Evolutionary conservation across 768 basidiomycete species (phyloP), one percentile per base, ranked within the genome.

Genomic region (Lentinula boryana): DNA sequence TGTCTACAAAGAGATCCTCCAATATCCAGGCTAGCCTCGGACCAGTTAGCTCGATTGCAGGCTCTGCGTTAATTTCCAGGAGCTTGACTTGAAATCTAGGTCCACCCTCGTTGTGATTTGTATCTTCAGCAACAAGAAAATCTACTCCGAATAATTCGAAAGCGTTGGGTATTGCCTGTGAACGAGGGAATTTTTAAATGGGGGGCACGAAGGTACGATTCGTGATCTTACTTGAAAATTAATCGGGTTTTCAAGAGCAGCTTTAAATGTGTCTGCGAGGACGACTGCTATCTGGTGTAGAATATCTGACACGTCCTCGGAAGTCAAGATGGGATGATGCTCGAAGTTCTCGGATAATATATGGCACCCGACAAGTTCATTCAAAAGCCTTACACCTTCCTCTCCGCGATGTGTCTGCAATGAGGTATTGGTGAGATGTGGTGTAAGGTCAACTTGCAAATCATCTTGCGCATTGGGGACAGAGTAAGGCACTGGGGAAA

Each of bases 111-210:
- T 56, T 64, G 13, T 58, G 40, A 18, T 52, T 58, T 54, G 64
- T n/a, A 64, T 63, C 66, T 67, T 83, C 82, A 56, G 80, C 80
- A 61, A 98, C 81, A 13, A 98, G 77, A 62, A 99, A 89, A 71
- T 99, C 97, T n/a, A 91, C 82, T 0, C 97, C 97, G 68, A 88
- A 98, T 15, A 98, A 82, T 70, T 98, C 96, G 68, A 98, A 98
- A 0, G 91, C 93, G 69, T 98, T 98, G 1, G 91, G 87, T 21
- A 94, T 70, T 1, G 90, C 82, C 91, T 97, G 69, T 15, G 12
- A 21, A 35, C 9, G 15, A 50, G 7, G 31, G 13, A 12, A 13
- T 31, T 51, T 1, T 40, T n/a, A n/a, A 44, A 35, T 9, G 32
- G 44, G 41, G 21, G 60, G 35, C 36, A 21, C 55, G 16, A 65